Evolutionary conservation across 176 grass and related monocot genomes (phyloP).

Genomic region (Zoysia pacifica): DNA sequence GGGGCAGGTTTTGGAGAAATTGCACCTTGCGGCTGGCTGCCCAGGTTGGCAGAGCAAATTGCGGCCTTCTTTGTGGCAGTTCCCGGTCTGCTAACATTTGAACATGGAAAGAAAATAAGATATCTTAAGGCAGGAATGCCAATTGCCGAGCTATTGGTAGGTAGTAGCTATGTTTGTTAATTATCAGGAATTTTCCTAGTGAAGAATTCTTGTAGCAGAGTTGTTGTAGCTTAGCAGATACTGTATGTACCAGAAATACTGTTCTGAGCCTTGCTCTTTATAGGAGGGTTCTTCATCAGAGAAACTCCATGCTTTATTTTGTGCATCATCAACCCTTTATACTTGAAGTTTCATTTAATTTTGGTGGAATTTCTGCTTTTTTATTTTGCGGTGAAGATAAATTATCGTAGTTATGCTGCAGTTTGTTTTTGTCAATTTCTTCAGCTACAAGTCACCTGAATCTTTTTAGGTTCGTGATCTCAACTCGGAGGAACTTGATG

Average conservation of each 20-base stretch:
- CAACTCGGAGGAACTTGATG: no score
- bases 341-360: not conserved
- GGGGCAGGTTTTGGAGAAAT: constrained; percentile 38
- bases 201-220: constrained; percentile 11
- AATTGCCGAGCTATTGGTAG: constrained; percentile 25
- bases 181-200: constrained; percentile 4
- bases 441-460: not conserved
- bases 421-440: not conserved
- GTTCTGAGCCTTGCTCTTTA: constrained; percentile 24
- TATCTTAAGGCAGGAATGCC: constrained; percentile 25
- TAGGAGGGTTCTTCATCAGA: not conserved
- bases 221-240: not conserved
- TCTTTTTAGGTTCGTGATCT: no score
- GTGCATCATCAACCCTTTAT: constrained; percentile 7
- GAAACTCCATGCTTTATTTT: constrained; percentile 35
- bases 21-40: constrained; percentile 74
- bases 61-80: constrained; percentile 96
- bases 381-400: not conserved
- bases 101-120: constrained; percentile 46
- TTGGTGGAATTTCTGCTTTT: not conserved
- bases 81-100: constrained; percentile 56
- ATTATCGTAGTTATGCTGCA: not conserved
- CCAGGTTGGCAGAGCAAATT: constrained; percentile 94
- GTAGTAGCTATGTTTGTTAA: constrained; percentile 29
- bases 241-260: constrained; percentile 17